phyloP scores from a whole-genome alignment of 2,329 filamentous ascomycete species.

The Torrubiellomyces zombiae region DNA sequence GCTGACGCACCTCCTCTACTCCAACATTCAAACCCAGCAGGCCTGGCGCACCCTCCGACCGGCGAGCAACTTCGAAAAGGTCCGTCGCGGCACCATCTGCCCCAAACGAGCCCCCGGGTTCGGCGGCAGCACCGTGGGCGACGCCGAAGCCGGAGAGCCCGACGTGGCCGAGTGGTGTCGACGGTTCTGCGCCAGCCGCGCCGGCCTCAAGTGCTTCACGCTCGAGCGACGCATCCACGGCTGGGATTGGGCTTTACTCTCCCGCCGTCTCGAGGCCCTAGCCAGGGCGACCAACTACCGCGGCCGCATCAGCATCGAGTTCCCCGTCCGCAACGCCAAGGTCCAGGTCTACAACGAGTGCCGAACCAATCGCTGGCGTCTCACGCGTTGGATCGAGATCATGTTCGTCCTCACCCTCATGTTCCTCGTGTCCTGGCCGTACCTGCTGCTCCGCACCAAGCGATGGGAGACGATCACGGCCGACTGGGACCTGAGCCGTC shows the following conservation, averaged over 20 bases:
- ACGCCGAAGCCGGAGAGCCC: slow-evolving; percentile 14
- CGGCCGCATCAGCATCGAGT: slow-evolving; percentile 39
- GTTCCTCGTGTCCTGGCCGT: slow-evolving; percentile 56
- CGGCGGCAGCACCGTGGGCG: slow-evolving; percentile 11
- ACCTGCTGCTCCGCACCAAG: slow-evolving; percentile 49
- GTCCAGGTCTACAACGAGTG: slow-evolving; percentile 49
- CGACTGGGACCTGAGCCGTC: slow-evolving; percentile 32
- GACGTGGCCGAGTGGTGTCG: slow-evolving; percentile 46
- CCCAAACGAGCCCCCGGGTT: slow-evolving; percentile 32
- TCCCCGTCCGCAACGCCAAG: slow-evolving; percentile 38
- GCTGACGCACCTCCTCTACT: slow-evolving; percentile 39
- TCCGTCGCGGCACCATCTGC: slow-evolving; percentile 47
- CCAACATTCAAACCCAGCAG: slow-evolving; percentile 20
- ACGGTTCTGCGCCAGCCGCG: slow-evolving; percentile 42
- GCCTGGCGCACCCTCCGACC: slow-evolving; percentile 30
- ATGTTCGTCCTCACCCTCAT: slow-evolving; percentile 50
- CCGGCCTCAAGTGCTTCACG: slow-evolving; percentile 38
- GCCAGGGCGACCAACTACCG: slow-evolving; percentile 51
- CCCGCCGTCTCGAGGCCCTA: slow-evolving; percentile 33
- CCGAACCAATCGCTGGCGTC: slow-evolving; percentile 46
- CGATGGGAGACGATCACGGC: slow-evolving; percentile 46
- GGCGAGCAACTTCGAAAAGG: slow-evolving; percentile 41
- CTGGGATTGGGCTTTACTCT: slow-evolving; percentile 39
- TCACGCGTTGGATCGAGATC: slow-evolving; percentile 45
- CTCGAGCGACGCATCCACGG: slow-evolving; percentile 38